Base-by-base conservation (phyloP, 371 early-diverging fungal species). In the Rhizopus microsporus region DNA sequence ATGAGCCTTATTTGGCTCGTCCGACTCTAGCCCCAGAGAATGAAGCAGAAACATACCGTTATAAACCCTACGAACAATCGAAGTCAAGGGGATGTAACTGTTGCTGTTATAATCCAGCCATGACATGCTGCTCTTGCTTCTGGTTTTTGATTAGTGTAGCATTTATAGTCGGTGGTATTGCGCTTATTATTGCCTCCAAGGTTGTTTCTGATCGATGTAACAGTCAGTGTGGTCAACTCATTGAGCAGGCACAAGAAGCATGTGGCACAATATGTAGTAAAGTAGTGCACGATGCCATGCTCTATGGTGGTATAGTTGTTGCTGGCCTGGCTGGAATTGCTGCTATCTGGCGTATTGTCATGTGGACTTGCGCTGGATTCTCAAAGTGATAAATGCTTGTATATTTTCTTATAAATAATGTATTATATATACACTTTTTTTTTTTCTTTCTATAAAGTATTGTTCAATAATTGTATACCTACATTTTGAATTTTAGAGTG, bases 281-380 rank as follows among this genome's bases (percentile, higher is more conserved):
- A 17, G 66, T 72, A 6, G 47, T 68, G 16, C 67, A 72, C 51
- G 62, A 72, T 52, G 72, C 51, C n/a, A 15, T 73, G 53, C 56
- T 73, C 5, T 73, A 73, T 43, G 68, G 74, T 56, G 74, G 74
- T 40, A 57, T 60, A 38, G 74, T 47, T 30, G 71, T 73, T 9
- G 62, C 74, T 5, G 62, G 55, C 13, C 39, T 73, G 29, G 70
- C 68, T 30, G 70, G 54, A 7, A 56, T 67, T 16, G 62, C 65
- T 37, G 34, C 67, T 9, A 15, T 73, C 3, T 73, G 74, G 74
- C 57, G 58, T 17, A 16, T 61, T 0, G 45, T 73, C 7, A 62
- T 63, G 64, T 71, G 71, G 71, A 61, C 59, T 0, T 71, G 71
- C 50, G 67, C 67, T 35, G 67, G 62, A 4, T 67, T 56, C 37